Evolutionary conservation across 768 basidiomycete genomes (phyloP), one percentile per base, ranked within the genome.

Genomic region (Gymnopilus dilepis): DNA sequence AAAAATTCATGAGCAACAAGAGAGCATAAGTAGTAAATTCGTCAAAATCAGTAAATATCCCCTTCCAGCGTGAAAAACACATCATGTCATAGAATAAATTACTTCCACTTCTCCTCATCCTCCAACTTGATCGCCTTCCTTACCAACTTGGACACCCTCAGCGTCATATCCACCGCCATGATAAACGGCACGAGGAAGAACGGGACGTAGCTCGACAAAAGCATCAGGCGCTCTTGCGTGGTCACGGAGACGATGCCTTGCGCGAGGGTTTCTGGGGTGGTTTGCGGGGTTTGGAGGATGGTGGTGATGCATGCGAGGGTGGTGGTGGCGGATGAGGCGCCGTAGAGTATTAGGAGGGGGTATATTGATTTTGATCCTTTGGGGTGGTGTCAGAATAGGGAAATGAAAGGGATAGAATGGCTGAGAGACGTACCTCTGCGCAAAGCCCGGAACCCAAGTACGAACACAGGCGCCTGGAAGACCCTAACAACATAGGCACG

Each of bases 381-480:
- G 11, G 12, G 40, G 26, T 37, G 28, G 11, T 48, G 38, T 47
- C 9, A 13, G n/a, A 9, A 8, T 43, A 11, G 3, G 34, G 24
- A 22, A 26, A 13, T 17, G 56, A 12, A 17, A 15, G 33, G 13
- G 30, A 31, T 30, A 2, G 11, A n/a, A 15, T 4, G 9, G 13
- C 6, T 24, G 59, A n/a, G n/a, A 9, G 12, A 37, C 72, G 33
- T 65, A 83, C 90, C 83, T 67, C 76, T 80, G 80, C 82, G 88
- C 12, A 91, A 76, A 0, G 82, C 86, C 13, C 76, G 76, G 45
- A 84, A 80, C 12, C 89, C 91, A n/a, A 94, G 60, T 43, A 93
- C 66, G 70, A 94, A 94, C 0, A 88, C 82, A 0, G 94, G 94
- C 0, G 94, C 74, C 69, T 94, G 93, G 72, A 91, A 89, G 51